These are phyloP conservation scores for Prunus mira DNA, from an alignment of 306 rosid genomes.

Conservation along the genomic window DNA sequence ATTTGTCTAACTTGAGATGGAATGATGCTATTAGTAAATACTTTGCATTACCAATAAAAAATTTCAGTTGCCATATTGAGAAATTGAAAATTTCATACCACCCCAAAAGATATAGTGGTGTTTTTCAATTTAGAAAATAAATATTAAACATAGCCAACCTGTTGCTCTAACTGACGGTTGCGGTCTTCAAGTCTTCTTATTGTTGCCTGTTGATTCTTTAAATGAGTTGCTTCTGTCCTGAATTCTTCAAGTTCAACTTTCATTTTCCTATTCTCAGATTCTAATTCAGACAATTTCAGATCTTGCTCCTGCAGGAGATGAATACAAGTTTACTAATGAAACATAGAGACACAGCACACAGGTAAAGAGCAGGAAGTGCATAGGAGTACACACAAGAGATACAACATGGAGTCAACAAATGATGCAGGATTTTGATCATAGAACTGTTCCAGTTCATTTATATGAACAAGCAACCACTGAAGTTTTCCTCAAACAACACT, in stretches of 20 bases:
- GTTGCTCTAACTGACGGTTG: slow-evolving; percentile 93
- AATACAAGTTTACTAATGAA: background rate
- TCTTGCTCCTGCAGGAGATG: slow-evolving; percentile 77
- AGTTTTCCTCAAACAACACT: no score
- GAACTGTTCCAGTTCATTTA: background rate
- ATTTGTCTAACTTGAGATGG: background rate
- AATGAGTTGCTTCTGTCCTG: slow-evolving; percentile 95
- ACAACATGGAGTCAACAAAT: slow-evolving; percentile 5
- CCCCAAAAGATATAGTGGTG: background rate
- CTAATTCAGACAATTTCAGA: slow-evolving; percentile 77
- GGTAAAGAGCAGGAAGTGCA: slow-evolving; percentile 9
- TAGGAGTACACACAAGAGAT: slow-evolving; percentile 6
- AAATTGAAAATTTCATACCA: background rate
- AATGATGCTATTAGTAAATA: background rate
- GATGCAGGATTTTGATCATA: background rate
- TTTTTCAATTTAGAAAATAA: background rate
- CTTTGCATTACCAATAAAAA: background rate
- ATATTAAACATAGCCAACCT: slow-evolving; percentile 46
- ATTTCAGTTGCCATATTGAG: background rate
- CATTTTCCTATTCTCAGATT: slow-evolving; percentile 95
- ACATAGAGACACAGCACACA: slow-evolving; percentile 9
- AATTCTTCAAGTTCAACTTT: slow-evolving; percentile 98
- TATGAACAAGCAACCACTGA: background rate
- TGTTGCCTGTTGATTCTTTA: slow-evolving; percentile 98
- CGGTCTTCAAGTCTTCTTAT: slow-evolving; percentile 96